phyloP scores from a whole-genome alignment of 306 rosid species.

The Gillenia trifoliata region DNA sequence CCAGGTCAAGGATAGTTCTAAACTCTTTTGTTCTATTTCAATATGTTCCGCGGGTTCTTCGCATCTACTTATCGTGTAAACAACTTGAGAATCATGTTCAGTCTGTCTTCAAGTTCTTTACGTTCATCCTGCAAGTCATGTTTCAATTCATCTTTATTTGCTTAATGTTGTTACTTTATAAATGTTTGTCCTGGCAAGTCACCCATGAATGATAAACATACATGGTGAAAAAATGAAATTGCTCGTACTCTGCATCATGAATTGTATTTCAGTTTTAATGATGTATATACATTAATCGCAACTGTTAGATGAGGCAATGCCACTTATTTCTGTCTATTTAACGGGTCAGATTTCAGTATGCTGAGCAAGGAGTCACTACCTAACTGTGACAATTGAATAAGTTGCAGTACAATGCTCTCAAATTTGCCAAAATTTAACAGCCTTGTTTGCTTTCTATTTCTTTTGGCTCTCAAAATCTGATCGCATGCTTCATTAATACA shows the following conservation, averaged over 20 bases:
- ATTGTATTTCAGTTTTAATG: background rate
- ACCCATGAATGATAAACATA: background rate
- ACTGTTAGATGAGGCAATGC: background rate
- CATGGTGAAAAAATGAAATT: background rate
- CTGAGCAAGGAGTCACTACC: background rate
- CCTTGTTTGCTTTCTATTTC: background rate
- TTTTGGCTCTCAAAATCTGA: background rate
- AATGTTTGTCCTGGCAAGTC: too few species aligned
- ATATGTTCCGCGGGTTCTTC: conserved; percentile 15
- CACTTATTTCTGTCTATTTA: background rate
- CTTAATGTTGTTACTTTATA: background rate
- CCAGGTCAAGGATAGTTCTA: conserved; percentile 12
- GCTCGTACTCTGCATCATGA: background rate
- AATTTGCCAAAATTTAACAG: background rate
- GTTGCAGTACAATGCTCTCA: background rate
- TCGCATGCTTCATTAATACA: background rate
- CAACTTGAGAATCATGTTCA: background rate
- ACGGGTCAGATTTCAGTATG: too few species aligned
- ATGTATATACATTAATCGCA: background rate
- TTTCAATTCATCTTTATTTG: background rate
- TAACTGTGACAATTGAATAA: background rate
- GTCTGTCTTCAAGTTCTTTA: conserved; percentile 17
- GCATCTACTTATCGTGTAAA: conserved; percentile 7
- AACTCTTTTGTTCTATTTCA: conserved; percentile 21
- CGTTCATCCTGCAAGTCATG: conserved; percentile 21